Percentiles rank a stretch among this genome's conserved stretches.
Evolutionary conservation across 2,329 filamentous ascomycete species (phyloP).

Genomic region (Paraphaeosphaeria sporulosa): DNA sequence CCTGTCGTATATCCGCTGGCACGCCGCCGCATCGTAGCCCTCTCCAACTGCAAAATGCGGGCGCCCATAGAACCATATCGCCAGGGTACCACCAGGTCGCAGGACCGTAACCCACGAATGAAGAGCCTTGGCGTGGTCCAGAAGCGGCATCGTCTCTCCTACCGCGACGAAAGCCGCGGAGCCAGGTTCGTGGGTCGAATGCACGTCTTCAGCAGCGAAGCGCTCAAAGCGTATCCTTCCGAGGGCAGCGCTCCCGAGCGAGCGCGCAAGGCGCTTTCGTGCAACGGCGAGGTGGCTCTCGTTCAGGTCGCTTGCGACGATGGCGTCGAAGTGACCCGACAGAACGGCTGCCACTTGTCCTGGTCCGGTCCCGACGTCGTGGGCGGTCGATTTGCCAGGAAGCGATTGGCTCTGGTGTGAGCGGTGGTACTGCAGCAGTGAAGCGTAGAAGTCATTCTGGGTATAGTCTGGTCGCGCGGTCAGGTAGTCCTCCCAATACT

Average conservation of each 20-base stretch:
- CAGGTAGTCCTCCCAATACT: conserved; percentile 7
- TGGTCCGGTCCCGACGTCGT: conserved; percentile 1
- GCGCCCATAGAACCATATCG: conserved; percentile 8
- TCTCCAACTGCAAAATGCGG: not conserved
- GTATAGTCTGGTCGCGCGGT: conserved; percentile 2
- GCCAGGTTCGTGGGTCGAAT: not conserved
- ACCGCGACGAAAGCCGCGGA: not conserved
- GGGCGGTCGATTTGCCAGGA: not conserved
- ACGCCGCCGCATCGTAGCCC: not conserved
- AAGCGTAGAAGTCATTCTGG: conserved; percentile 2
- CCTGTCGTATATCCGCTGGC: not conserved
- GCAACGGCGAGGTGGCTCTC: not conserved
- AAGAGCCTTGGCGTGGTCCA: not conserved
- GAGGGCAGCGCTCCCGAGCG: not conserved
- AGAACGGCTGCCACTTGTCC: not conserved
- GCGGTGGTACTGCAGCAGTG: not conserved
- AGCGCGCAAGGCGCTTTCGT: not conserved
- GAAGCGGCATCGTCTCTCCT: not conserved
- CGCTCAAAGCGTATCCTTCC: not conserved
- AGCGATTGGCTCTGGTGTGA: not conserved
- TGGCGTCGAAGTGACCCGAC: not conserved
- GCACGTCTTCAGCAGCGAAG: not conserved
- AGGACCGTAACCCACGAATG: not conserved
- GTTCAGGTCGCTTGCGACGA: not conserved
- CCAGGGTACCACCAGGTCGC: conserved; percentile 5